A percentile compares a stretch with the other conserved stretches of the same genome.
phyloP scores from a whole-genome alignment of 1,284 basidiomycete genomes.

The Pseudozyma thailandica region DNA sequence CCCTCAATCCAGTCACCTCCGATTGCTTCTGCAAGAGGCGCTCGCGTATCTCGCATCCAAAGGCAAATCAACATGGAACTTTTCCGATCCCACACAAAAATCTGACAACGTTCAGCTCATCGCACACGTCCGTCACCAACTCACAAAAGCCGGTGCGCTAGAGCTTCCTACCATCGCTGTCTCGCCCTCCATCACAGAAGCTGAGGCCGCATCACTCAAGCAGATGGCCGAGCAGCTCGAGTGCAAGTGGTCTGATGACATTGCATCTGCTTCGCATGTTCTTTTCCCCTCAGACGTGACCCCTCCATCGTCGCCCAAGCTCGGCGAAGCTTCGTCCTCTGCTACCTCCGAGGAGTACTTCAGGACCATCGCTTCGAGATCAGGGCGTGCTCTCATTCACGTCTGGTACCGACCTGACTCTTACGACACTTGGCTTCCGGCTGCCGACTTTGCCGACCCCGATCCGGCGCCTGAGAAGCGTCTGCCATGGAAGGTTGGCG shows the following conservation, averaged over 20 bases:
- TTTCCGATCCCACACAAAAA: constrained; percentile 45
- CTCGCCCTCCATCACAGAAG: constrained; percentile 55
- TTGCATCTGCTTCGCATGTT: constrained; percentile 55
- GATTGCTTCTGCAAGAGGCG: constrained; percentile 45
- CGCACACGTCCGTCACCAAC: constrained; percentile 47
- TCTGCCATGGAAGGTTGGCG: constrained; percentile 55
- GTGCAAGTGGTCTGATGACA: constrained; percentile 59
- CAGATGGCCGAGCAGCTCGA: constrained; percentile 54
- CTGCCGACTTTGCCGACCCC: constrained; percentile 64
- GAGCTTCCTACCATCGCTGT: constrained; percentile 47
- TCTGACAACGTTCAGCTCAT: constrained; percentile 55
- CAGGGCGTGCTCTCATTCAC: constrained; percentile 64
- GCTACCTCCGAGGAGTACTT: constrained; percentile 59
- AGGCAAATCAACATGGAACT: constrained; percentile 46
- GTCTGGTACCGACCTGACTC: constrained; percentile 68
- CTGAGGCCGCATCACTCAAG: constrained; percentile 55
- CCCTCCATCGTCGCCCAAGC: constrained; percentile 48
- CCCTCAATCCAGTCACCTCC: constrained; percentile 46
- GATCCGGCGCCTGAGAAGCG: constrained; percentile 63
- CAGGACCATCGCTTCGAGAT: constrained; percentile 62
- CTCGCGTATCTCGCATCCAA: constrained; percentile 50
- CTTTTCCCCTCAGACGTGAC: constrained; percentile 54
- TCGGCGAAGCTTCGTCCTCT: constrained; percentile 22
- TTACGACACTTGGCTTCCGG: constrained; percentile 68
- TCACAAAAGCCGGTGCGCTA: constrained; percentile 46